Percentiles rank a stretch among this genome's conserved stretches.
Evolutionary conservation across 1,284 basidiomycete genomes (phyloP).

Genomic region (Hymenochaete sp.): DNA sequence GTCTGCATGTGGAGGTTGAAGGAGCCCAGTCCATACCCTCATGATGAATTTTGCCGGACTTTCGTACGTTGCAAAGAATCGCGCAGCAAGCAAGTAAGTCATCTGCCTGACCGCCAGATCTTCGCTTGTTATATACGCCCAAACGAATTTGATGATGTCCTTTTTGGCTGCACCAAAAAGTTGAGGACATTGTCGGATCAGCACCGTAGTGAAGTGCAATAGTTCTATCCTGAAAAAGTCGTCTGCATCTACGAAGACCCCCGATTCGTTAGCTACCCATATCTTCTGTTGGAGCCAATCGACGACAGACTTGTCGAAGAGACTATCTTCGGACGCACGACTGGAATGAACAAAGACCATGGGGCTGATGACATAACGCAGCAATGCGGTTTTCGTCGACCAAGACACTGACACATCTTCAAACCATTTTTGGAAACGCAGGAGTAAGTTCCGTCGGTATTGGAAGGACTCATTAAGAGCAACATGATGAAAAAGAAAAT

Average conservation of each 20-base stretch:
- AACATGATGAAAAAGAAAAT: constrained; percentile 86
- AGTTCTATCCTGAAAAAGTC: constrained; percentile 88
- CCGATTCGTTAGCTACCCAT: constrained; percentile 60
- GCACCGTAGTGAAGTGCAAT: constrained; percentile 82
- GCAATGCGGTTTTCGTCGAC: constrained; percentile 78
- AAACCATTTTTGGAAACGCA: constrained; percentile 83
- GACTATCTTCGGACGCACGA: constrained; percentile 40
- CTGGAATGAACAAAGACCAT: constrained; percentile 74
- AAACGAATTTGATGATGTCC: constrained; percentile 93
- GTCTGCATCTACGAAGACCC: constrained; percentile 54
- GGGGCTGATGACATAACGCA: constrained; percentile 87
- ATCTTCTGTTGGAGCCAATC: constrained; percentile 63
- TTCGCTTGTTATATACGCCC: constrained; percentile 81
- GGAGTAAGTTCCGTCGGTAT: constrained; percentile 78
- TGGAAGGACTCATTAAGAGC: constrained; percentile 54
- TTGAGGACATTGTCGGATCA: constrained; percentile 79
- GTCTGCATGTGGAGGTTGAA: constrained; percentile 75
- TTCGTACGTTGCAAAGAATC: constrained; percentile 88
- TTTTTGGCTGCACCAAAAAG: constrained; percentile 79
- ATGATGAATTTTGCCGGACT: constrained; percentile 91
- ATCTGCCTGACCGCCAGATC: constrained; percentile 93
- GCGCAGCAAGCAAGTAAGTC: constrained; percentile 88
- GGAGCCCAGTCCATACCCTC: constrained; percentile 90
- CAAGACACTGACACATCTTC: constrained; percentile 58
- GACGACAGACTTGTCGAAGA: constrained; percentile 69